Percentiles rank a stretch among this genome's conserved stretches.
These are phyloP conservation scores for Deakozyma indianensis DNA, from an alignment of 805 yeast species.

Conservation along the genomic window DNA sequence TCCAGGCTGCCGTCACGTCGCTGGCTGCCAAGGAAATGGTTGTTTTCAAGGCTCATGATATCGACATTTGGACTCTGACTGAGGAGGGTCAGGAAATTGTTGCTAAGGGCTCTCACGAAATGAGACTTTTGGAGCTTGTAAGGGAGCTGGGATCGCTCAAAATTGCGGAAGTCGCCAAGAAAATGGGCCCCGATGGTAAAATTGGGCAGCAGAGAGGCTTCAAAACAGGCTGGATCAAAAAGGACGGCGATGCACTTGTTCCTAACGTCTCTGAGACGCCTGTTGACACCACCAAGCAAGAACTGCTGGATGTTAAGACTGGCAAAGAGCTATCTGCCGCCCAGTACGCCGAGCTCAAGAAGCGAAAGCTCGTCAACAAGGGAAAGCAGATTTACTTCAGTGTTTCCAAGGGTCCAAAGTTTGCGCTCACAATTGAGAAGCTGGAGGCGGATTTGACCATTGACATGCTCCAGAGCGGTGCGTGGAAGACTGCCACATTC, in stretches of 20 bases:
- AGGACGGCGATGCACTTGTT: slow-evolving; percentile 70
- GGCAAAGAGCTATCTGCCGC: slow-evolving; percentile 51
- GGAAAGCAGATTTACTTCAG: slow-evolving; percentile 62
- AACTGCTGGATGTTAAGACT: slow-evolving; percentile 47
- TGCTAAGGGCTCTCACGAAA: slow-evolving; percentile 79
- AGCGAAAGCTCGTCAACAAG: slow-evolving; percentile 71
- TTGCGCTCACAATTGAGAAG: slow-evolving; percentile 64
- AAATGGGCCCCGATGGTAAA: slow-evolving; percentile 72
- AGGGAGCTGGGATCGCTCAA: slow-evolving; percentile 66
- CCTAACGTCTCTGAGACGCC: slow-evolving; percentile 36
- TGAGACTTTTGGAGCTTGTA: slow-evolving; percentile 63
- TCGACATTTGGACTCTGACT: slow-evolving; percentile 61
- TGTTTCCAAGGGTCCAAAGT: slow-evolving; percentile 70
- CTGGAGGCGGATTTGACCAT: slow-evolving; percentile 88
- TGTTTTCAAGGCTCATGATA: slow-evolving; percentile 54
- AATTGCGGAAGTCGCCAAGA: slow-evolving; percentile 47
- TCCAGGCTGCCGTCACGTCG: slow-evolving; percentile 67
- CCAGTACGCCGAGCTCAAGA: slow-evolving; percentile 73
- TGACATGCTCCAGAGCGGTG: slow-evolving; percentile 74
- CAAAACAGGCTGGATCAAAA: slow-evolving; percentile 91
- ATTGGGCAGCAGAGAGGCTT: slow-evolving; percentile 96
- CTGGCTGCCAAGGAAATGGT: slow-evolving; percentile 76
- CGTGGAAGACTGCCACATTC: slow-evolving; percentile 74
- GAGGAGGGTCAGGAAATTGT: slow-evolving; percentile 73
- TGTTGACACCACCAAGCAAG: slow-evolving; percentile 50